These are phyloP conservation scores for Rhodotorula sphaerocarpa DNA, from an alignment of 768 basidiomycete species.

Conservation along the genomic window DNA sequence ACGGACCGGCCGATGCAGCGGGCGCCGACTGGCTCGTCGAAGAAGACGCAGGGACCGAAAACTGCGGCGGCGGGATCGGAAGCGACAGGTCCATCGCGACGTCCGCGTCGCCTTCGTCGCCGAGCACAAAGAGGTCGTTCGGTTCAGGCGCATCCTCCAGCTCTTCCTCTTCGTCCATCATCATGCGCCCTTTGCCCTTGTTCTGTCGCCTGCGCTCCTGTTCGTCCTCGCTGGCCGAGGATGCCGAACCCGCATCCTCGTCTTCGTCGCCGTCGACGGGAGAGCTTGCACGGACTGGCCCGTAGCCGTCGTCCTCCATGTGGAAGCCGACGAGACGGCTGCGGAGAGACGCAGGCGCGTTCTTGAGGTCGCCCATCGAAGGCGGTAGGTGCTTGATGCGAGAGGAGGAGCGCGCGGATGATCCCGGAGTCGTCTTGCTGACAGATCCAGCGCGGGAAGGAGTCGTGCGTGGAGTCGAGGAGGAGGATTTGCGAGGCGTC, in stretches of 20 bases:
- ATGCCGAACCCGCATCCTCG: no score
- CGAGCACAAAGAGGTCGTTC: no score
- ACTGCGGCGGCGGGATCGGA: no score
- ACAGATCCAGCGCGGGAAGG: neutral
- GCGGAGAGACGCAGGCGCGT: constrained; percentile 7
- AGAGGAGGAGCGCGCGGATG: constrained; percentile 15
- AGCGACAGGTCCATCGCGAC: neutral
- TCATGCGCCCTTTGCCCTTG: constrained; percentile 9
- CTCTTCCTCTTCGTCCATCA: constrained; percentile 12
- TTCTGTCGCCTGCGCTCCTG: neutral
- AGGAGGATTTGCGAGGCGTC: constrained; percentile 16
- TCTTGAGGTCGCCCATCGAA: constrained; percentile 3
- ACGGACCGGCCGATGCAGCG: no score
- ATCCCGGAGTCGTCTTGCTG: neutral
- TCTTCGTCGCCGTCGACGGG: no score
- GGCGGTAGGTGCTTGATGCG: constrained; percentile 18
- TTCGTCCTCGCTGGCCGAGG: neutral
- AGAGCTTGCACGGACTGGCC: no score
- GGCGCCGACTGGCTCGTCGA: no score
- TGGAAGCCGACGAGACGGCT: constrained; percentile 26
- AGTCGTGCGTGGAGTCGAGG: neutral
- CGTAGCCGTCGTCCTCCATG: constrained; percentile 32
- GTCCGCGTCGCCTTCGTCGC: constrained; percentile 16
- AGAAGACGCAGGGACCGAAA: no score
- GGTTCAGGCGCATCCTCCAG: neutral